Base-by-base conservation (phyloP, 768 basidiomycete genomes). In the Hygrocybe coccinea region DNA sequence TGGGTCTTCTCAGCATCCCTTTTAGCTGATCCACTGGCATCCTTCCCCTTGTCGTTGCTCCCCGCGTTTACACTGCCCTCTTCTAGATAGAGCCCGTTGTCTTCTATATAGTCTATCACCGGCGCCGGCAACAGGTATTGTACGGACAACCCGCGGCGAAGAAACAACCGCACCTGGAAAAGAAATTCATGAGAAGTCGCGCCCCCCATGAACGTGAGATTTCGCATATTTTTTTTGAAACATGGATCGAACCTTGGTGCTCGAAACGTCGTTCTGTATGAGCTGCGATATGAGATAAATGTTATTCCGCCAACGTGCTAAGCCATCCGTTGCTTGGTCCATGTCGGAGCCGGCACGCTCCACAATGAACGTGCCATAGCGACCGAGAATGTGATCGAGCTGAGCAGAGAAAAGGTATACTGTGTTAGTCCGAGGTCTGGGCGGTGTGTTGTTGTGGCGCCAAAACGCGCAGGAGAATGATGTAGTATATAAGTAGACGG, bases 251-350 rank as follows among this genome's bases (percentile, higher is more conserved):
- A 84, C 92, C 77, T 97, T 97, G 19, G 95, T 97, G 60, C 90
- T 93, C 6, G 92, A 95, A 44, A 97, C 94, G 67, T 97, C 94
- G 67, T 97, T 97, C 73, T 95, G 93, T 60, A 97, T 95, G 53
- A 95, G 80, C 69, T 97, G 94, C 53, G 89, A 87, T 63, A 97
- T 87, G 57, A 98, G 83, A 65, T 92, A 85, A 57, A 95, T 93
- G 66, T 93, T 95, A 67, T 82, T 78, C 58, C 85, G 84, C 86
- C 83, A 87, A 58, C 79, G 81, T 57, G 85, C 86, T 67, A 90
- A 76, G 65, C 72, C 81, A 62, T 89, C 87, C 33, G 82, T 86
- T 10, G 87, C 87, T 66, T 88, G 87, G 56, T 87, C 86, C 80
- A 97, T 87, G 62, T 89, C 91, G 7, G 94, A 89, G 41, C 97